These are phyloP conservation scores for Russula emetica DNA, from an alignment of 768 basidiomycete species.

Conservation along the genomic window DNA sequence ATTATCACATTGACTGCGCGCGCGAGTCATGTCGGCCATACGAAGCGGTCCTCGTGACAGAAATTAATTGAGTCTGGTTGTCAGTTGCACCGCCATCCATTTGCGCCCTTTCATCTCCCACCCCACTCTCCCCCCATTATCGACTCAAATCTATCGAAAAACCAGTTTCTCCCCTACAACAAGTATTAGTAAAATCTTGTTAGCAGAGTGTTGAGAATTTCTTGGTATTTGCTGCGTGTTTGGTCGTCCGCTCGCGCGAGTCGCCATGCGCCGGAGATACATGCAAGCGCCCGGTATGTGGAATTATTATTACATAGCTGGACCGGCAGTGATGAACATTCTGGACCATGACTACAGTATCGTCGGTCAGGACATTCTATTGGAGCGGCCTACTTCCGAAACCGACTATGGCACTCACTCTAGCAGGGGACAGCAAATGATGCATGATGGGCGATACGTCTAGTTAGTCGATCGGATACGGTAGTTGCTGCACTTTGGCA, in stretches of 20 bases:
- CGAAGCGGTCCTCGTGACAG: background rate
- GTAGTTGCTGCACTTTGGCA: background rate
- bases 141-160: background rate
- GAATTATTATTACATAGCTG: background rate
- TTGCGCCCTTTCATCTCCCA: background rate
- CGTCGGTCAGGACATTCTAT: background rate
- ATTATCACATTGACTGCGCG: background rate
- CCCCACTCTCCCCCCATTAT: background rate
- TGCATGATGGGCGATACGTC: background rate
- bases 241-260: background rate
- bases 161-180: background rate
- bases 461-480: background rate
- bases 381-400: background rate
- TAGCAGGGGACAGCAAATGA: background rate
- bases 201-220: background rate
- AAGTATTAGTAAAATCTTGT: background rate
- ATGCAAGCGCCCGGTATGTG: background rate
- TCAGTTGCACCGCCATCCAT: background rate
- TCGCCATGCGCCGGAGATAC: background rate
- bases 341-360: background rate
- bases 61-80: constrained; percentile 1
- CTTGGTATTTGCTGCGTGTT: background rate
- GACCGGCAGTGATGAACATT: background rate
- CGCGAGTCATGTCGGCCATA: background rate
- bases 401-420: constrained; percentile 5